Conservation (phyloP, 169 alveolate genomes). For the Eimeria tenella region DNA sequence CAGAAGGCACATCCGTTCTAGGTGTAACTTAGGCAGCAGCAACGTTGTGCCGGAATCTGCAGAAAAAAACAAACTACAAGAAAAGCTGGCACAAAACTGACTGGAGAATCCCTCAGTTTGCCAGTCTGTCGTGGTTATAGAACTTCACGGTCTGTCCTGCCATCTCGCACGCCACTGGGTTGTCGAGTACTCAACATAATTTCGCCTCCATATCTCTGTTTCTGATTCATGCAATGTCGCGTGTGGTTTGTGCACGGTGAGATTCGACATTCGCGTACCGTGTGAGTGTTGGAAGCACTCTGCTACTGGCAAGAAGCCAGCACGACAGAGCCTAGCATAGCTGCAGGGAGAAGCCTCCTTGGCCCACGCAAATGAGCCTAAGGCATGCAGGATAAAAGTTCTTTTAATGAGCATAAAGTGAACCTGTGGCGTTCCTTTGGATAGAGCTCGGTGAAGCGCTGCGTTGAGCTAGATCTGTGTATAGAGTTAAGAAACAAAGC, state of each 20-base stretch:
- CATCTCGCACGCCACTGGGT: no score
- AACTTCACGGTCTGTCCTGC: no score
- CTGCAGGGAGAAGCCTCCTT: constrained; percentile 38
- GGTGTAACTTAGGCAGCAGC: constrained; percentile 74
- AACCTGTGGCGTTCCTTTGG: no score
- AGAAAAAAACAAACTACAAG: neutral
- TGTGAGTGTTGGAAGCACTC: constrained; percentile 35
- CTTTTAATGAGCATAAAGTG: no score
- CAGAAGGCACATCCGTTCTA: constrained; percentile 70
- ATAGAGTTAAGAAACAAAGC: no score
- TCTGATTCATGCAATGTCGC: neutral
- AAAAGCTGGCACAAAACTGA: neutral
- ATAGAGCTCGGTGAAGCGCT: no score
- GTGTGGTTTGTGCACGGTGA: neutral
- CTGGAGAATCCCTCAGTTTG: no score
- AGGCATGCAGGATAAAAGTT: neutral
- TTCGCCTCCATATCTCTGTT: no score
- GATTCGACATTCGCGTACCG: neutral
- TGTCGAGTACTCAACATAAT: no score
- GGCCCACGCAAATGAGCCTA: constrained; percentile 73
- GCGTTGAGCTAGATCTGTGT: no score
- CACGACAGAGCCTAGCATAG: constrained; percentile 73
- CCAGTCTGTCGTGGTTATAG: no score
- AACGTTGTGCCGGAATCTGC: constrained; percentile 15
- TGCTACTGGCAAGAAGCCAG: constrained; percentile 72